A percentile compares a stretch with the other conserved stretches of the same genome.
Conservation (phyloP, 257 asterid species). For the Solanum sejunctum region DNA sequence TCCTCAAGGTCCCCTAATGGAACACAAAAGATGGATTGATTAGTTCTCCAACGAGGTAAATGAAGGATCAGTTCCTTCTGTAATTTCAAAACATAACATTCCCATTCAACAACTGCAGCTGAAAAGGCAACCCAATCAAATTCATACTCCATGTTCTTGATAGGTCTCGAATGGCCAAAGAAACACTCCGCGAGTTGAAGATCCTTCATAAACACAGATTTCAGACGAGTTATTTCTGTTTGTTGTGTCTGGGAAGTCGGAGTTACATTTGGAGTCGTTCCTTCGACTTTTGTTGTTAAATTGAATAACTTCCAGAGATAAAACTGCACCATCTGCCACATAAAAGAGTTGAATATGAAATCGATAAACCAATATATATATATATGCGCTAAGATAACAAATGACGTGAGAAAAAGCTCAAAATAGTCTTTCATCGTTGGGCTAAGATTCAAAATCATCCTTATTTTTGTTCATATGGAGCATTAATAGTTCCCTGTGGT, state of each 20-base stretch:
- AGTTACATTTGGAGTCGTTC: conserved; percentile 1
- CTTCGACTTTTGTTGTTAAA: conserved; percentile 9
- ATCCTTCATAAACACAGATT: conserved; percentile 33
- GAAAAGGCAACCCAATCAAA: conserved; percentile 33
- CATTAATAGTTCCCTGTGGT: too few relatives aligned
- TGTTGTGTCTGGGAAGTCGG: conserved; percentile 21
- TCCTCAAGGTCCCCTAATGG: conserved; percentile 7
- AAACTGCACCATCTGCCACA: conserved; percentile 48
- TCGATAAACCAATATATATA: neutral
- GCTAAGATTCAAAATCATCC: too few relatives aligned
- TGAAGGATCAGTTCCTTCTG: conserved; percentile 26
- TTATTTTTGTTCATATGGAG: too few relatives aligned
- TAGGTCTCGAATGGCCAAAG: conserved; percentile 3
- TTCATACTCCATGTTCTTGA: conserved; percentile 2
- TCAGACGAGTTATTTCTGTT: conserved; percentile 17
- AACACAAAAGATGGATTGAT: conserved; percentile 34
- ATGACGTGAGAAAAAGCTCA: too few relatives aligned
- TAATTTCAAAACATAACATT: conserved; percentile 37
- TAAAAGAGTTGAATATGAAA: neutral
- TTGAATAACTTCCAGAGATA: conserved; percentile 39
- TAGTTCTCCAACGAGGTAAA: conserved; percentile 48
- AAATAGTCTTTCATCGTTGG: too few relatives aligned
- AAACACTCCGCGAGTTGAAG: conserved; percentile 15
- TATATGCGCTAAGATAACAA: too few relatives aligned
- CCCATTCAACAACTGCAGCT: conserved; percentile 51